Evolutionary conservation across 495 filamentous ascomycete species (phyloP).

Genomic region (Penicillium flavigenum): DNA sequence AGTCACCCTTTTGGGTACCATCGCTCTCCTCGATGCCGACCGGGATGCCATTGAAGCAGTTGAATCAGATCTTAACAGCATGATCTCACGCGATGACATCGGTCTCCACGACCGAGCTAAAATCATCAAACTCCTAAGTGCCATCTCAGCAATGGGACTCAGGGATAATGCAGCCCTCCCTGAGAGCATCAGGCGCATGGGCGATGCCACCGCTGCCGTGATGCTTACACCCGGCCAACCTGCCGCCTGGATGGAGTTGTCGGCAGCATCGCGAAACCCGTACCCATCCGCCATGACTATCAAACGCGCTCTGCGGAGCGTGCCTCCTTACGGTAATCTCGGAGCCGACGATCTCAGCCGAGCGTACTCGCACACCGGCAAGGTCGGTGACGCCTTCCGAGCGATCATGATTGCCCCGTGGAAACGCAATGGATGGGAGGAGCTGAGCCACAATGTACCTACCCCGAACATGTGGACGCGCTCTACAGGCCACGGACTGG

Average conservation of each 20-base stretch:
- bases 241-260: slow-evolving; percentile 73
- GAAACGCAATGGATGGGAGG: slow-evolving; percentile 64
- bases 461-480: slow-evolving; percentile 4
- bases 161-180: slow-evolving; percentile 32
- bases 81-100: slow-evolving; percentile 63
- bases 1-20: slow-evolving; percentile 74
- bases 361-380: slow-evolving; percentile 75
- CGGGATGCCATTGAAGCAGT: slow-evolving; percentile 77
- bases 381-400: slow-evolving; percentile 68
- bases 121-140: slow-evolving; percentile 56
- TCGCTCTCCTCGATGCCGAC: slow-evolving; percentile 78
- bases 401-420: slow-evolving; percentile 83
- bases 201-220: slow-evolving; percentile 65
- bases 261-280: slow-evolving; percentile 50
- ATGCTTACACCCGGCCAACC: slow-evolving; percentile 75
- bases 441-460: slow-evolving; percentile 33
- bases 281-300: slow-evolving; percentile 79
- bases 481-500: background rate
- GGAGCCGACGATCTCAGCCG: slow-evolving; percentile 66
- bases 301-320: slow-evolving; percentile 67
- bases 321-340: slow-evolving; percentile 68
- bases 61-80: slow-evolving; percentile 66
- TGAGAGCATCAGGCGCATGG: slow-evolving; percentile 40
- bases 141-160: slow-evolving; percentile 51
- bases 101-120: slow-evolving; percentile 46